These are phyloP conservation scores for Dioszegia crocea DNA, from an alignment of 768 basidiomycete genomes.

Conservation along the genomic window DNA sequence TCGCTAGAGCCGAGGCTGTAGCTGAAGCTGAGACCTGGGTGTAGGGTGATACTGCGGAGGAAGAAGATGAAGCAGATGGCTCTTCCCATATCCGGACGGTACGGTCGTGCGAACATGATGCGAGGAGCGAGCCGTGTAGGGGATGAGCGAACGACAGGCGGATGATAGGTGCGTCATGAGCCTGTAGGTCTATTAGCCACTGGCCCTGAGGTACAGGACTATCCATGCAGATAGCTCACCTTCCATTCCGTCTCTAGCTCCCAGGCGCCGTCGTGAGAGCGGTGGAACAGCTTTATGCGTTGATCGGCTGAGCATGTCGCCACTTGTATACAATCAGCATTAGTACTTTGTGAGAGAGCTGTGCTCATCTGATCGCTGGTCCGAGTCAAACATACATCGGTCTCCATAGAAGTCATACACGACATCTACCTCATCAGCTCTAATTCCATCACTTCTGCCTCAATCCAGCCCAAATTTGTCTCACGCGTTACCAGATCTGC, in stretches of 20 bases:
- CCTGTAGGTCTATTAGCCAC: conserved; percentile 54
- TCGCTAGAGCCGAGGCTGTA: background rate
- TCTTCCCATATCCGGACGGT: conserved; percentile 91
- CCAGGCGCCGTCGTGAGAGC: conserved; percentile 71
- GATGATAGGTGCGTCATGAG: conserved; percentile 88
- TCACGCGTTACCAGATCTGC: conserved; percentile 43
- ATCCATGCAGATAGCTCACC: conserved; percentile 55
- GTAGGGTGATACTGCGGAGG: background rate
- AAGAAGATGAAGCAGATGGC: conserved; percentile 26
- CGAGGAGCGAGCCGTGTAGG: conserved; percentile 80
- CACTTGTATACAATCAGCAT: conserved; percentile 17
- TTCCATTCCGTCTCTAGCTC: conserved; percentile 85
- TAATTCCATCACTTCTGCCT: background rate
- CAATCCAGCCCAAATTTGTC: conserved; percentile 1
- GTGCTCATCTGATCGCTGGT: too few relatives aligned
- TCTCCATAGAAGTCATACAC: conserved; percentile 85
- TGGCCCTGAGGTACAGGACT: background rate
- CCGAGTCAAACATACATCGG: conserved; percentile 42
- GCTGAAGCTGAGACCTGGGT: background rate
- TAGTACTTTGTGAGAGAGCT: background rate
- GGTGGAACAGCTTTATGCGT: conserved; percentile 76
- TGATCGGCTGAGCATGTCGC: conserved; percentile 47
- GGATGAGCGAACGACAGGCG: conserved; percentile 87
- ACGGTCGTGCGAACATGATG: conserved; percentile 82
- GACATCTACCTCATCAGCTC: conserved; percentile 55